Base-by-base conservation (phyloP, 2,329 filamentous ascomycete species). In the Elsinoe ampelina region DNA sequence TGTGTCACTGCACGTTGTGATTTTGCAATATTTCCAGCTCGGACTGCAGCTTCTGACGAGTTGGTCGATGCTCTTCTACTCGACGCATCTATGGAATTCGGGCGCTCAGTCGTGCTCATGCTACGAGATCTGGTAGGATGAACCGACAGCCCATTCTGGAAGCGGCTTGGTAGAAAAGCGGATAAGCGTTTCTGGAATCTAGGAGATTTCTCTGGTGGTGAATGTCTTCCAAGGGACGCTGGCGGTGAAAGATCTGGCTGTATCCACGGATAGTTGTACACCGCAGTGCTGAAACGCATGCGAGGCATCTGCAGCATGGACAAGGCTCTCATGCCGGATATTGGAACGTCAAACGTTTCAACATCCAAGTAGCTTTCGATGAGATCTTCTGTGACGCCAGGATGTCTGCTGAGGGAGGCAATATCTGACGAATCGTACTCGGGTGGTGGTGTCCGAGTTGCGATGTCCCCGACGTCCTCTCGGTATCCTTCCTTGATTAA, bases 401-500 rank as follows among this genome's bases (percentile, higher is more conserved):
- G 7, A 7, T 22, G 20, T 22, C 12, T 13, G 20, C 19, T 20
- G 15, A 19, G 17, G 19, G 38, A 41, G 4, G 38, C 38, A 41
- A 41, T 41, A 11, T 41, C 38, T 30, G 26, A 2, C 5, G 26
- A 30, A 30, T 30, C 26, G 26, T 30, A 30, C 26, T 30, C 26
- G 26, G 26, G 26, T 30, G 26, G 26, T 30, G 26, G 26, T 8
- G 26, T 30, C 7, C 26, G 34, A 60, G 68, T 66, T 19, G 77
- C 75, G 4, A 92, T 68, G 2, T 8, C n/a, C 11, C 7, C 15
- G 4, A 56, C 8, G 1, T 80, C 73, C 42, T 73, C 73, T 20
- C 81, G 78, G 59, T 81, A 80, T 0, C 90, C 92, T 62, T 86
- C 75, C 63, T 90, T 82, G 0, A 86, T 78, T 0, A 95, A 74